Base-by-base conservation (phyloP, 805 yeast genomes). In the Myxozyma vanderwaltii region DNA sequence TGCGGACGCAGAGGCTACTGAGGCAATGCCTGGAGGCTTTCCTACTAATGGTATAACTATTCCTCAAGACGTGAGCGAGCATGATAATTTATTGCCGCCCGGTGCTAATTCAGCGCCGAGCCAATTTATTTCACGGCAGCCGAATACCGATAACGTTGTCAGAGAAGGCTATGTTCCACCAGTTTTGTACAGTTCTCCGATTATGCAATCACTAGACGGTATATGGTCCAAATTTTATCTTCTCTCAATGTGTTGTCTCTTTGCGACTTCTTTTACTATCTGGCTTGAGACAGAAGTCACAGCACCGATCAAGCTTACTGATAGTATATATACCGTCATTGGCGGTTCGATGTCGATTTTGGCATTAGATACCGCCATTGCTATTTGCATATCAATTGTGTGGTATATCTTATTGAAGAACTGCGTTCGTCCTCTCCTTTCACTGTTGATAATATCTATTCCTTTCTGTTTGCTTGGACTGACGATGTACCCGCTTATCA, bases 251-350 rank as follows among this genome's bases (percentile, higher is more conserved):
- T 64, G 73, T 26, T 56, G 65, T 45, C 63, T 70, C 23, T 62
- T 71, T 23, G 70, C 74, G 10, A 70, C 73, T 1, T 69, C 72
- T 5, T 54, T 70, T 21, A 41, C 71, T 51, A 60, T 70, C 7
- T 66, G 71, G 67, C 58, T 71, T 15, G 59, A 67, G 26, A 68
- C 73, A 10, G 65, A 56, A 38, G 71, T 61, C 26, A 64, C 70
- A 39, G n/a, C 38, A 36, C 58, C 65, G 21, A 55, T 54, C 15
- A 68, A 69, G 19, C 56, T 68, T 13, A 67, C 70, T 12, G 74
- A 71, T 46, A 69, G 71, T 33, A 65, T 71, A 29, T 71, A 67
- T 54, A 64, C 69, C 2, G 64, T 65, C 15, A 23, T 71, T 29
- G 59, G 63, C 23, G 58, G 68, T 6, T 70, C 74, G 3, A 48